Conservation (phyloP, 2,329 filamentous ascomycete genomes). For the Neopestalotiopsis clavispora region DNA sequence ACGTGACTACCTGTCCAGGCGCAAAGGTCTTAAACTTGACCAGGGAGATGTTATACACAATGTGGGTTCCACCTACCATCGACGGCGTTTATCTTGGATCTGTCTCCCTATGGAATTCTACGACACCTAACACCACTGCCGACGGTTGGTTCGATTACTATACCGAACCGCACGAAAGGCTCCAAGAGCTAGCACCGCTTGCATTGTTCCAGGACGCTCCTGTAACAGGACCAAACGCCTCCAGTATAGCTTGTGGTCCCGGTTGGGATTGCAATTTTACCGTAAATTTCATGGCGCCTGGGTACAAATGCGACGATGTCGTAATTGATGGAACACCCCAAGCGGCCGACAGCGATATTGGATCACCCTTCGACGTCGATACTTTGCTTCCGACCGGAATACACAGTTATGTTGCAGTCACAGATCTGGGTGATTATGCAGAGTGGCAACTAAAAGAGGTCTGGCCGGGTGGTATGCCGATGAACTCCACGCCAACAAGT, state of each 20-base stretch:
- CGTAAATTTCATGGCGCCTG: background rate
- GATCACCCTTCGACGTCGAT: conserved; percentile 34
- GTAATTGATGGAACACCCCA: no score
- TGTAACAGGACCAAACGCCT: background rate
- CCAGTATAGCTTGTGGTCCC: background rate
- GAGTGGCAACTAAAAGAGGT: conserved; percentile 33
- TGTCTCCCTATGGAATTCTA: background rate
- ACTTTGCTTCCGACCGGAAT: conserved; percentile 38
- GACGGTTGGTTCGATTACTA: background rate
- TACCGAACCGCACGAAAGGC: no score
- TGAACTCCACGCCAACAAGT: conserved; percentile 21
- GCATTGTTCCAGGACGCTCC: background rate
- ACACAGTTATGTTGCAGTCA: conserved; percentile 38
- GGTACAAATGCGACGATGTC: background rate
- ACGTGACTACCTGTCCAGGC: no score
- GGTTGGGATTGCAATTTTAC: background rate
- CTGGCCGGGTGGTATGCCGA: conserved; percentile 36
- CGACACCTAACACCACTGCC: background rate
- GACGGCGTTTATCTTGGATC: accelerated
- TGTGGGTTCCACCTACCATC: no score
- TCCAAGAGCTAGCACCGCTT: background rate
- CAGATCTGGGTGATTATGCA: conserved; percentile 38
- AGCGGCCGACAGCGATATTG: background rate
- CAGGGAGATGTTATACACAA: no score
- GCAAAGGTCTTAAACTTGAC: no score